These are phyloP conservation scores for Ceratobasidium sp. DNA, from an alignment of 1,284 basidiomycete species.

Conservation along the genomic window DNA sequence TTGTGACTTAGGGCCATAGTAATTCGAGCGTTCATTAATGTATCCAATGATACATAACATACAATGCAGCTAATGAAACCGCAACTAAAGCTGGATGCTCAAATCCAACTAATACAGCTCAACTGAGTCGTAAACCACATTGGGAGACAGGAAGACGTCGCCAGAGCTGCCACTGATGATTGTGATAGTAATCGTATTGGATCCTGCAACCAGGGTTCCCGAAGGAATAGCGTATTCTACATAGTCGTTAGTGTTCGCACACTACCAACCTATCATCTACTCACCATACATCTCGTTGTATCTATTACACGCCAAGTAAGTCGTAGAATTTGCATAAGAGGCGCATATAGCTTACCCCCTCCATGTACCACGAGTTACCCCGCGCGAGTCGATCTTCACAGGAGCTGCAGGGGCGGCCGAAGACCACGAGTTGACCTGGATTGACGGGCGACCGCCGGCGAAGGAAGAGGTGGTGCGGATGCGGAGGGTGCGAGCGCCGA, in stretches of 20 bases:
- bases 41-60: background rate
- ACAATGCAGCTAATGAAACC: too few species aligned
- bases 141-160: constrained; percentile 44
- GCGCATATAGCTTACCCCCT: constrained; percentile 19
- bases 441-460: constrained; percentile 44
- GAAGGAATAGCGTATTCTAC: constrained; percentile 42
- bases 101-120: constrained; percentile 35
- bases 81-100: background rate
- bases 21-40: background rate
- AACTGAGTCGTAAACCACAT: constrained; percentile 42
- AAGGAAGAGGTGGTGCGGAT: constrained; percentile 46
- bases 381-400: constrained; percentile 46
- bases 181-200: constrained; percentile 44
- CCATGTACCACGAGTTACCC: constrained; percentile 47
- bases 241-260: background rate
- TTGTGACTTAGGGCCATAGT: too few species aligned
- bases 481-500: constrained; percentile 40
- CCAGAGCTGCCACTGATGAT: constrained; percentile 41
- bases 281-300: constrained; percentile 29
- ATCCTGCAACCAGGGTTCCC: constrained; percentile 39
- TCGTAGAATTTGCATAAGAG: background rate
- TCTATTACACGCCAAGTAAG: background rate
- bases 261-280: background rate
- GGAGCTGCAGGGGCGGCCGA: constrained; percentile 42
- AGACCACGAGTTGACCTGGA: constrained; percentile 46